Base-by-base conservation (phyloP, 192 early-diverging fungal genomes). In the Geosiphon pyriformis region DNA sequence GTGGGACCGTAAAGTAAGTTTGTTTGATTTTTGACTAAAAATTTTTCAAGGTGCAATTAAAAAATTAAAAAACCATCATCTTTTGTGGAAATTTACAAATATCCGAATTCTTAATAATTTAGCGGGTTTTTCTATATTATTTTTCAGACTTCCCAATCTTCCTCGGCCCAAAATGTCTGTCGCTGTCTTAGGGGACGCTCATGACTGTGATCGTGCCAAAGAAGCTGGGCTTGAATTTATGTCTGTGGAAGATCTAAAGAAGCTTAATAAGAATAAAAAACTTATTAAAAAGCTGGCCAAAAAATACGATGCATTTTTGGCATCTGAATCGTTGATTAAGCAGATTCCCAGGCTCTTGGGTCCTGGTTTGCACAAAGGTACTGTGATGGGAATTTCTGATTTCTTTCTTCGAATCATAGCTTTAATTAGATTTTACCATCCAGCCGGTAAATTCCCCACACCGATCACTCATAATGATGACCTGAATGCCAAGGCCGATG, bases 201-300 rank as follows among this genome's bases (percentile, higher is more conserved):
- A 89, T 80, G 91, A 98, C 82, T 92, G 90, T 77, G 95, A 95
- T 81, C 84, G 91, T 76, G 95, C 95, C 80, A 95, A 95, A 87
- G 86, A 82, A 69, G 86, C 88, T 73, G 85, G 84, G 50, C 82
- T 98, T 78, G 91, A 92, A 61, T 93, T 78, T 87, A 85, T 88
- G 82, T 93, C 93, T 53, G 95, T 95, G 72, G 95, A 98, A 47
- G 95, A 98, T 87, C 82, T 98, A 74, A 98, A 98, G 92, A 98
- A 98, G 87, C 84, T 95, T 70, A 95, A 98, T 89, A 98, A 98
- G 90, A 98, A 98, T 90, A 98, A 98, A 90, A 95, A 98, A 92
- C 83, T 90, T 61, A 94, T 98, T 84, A 98, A 98, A 91, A 98
- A 95, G 87, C 88, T 98, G 67, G 95, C 95, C 78, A 94, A 92